These are phyloP conservation scores for Lactifluus piperatus DNA, from an alignment of 768 basidiomycete species.

Conservation along the genomic window DNA sequence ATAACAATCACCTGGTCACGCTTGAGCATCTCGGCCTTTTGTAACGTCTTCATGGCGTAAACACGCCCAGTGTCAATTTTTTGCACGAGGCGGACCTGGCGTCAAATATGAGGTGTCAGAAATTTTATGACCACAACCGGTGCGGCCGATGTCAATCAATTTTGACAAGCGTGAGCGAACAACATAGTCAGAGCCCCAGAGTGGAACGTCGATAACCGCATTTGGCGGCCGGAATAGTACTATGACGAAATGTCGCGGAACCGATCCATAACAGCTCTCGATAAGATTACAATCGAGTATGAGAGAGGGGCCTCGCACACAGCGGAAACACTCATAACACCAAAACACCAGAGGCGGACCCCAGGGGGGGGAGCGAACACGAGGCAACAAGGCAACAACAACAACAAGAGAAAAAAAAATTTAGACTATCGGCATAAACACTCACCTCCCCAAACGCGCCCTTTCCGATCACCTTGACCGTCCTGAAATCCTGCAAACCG, in stretches of 20 bases:
- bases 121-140: no score
- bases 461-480: constrained; percentile 99
- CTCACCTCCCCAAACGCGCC: constrained; percentile 96
- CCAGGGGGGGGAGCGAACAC: neutral
- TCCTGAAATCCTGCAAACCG: constrained; percentile 86
- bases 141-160: no score
- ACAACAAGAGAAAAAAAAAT: neutral
- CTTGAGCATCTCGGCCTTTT: constrained; percentile 98
- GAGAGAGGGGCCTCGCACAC: no score
- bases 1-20: constrained; percentile 76
- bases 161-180: neutral
- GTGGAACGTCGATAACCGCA: neutral
- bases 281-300: no score
- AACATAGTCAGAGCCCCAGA: neutral
- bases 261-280: no score
- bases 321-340: no score
- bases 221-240: no score
- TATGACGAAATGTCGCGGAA: no score
- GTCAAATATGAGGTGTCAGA: neutral
- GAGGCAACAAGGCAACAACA: neutral
- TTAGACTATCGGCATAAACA: neutral
- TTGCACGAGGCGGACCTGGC: constrained; percentile 84
- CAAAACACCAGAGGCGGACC: neutral
- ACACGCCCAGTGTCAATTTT: constrained; percentile 96
- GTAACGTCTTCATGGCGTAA: constrained; percentile 97